Evolutionary conservation across 129 eudicot species (phyloP).

Genomic region (Erigeron canadensis): DNA sequence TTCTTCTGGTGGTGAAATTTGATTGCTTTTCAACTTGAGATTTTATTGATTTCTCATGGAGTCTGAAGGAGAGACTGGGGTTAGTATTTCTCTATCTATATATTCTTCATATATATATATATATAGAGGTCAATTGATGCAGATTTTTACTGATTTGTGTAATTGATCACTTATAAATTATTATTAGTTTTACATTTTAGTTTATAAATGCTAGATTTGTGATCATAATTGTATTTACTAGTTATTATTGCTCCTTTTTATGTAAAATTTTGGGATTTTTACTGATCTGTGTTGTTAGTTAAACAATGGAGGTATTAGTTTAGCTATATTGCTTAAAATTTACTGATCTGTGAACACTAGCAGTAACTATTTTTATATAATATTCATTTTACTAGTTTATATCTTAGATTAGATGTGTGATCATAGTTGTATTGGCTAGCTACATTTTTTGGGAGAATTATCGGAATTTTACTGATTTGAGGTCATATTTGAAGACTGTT

Average conservation of each 20-base stretch:
- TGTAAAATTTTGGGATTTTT: not conserved
- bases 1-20: constrained; percentile 27
- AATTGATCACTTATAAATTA: too few species aligned
- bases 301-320: not conserved
- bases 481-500: too few species aligned
- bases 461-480: too few species aligned
- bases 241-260: not conserved
- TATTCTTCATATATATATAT: too few species aligned
- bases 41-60: constrained; percentile 49
- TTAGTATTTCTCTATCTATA: constrained; percentile 37
- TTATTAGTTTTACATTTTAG: constrained; percentile 20
- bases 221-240: constrained; percentile 10
- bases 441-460: too few species aligned
- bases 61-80: constrained; percentile 80
- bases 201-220: not conserved
- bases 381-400: not conserved
- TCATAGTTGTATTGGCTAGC: too few species aligned
- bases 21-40: not conserved
- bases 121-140: constrained; percentile 20
- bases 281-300: not conserved
- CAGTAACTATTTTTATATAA: not conserved
- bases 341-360: not conserved
- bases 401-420: not conserved
- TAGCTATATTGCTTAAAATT: not conserved
- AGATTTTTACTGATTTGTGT: constrained; percentile 2